Percentiles rank a stretch among this genome's conserved stretches.
Conservation (phyloP, 495 filamentous ascomycete species). For the Cladorrhinum samala region DNA sequence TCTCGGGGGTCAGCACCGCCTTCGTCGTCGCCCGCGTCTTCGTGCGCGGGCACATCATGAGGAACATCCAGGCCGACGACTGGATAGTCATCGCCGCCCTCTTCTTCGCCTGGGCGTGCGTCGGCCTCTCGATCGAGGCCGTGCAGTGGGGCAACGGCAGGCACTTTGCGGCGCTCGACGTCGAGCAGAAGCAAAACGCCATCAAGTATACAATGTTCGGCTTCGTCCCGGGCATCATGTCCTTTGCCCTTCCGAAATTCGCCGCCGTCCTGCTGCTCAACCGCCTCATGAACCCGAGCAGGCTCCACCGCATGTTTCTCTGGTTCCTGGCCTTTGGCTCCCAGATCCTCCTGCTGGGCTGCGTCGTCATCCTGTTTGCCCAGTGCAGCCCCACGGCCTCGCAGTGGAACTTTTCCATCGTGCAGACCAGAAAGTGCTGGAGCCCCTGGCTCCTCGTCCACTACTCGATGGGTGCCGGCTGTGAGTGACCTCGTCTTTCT, state of each 20-base stretch:
- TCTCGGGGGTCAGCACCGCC: constrained; percentile 15
- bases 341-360: constrained; percentile 23
- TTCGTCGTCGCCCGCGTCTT: constrained; percentile 27
- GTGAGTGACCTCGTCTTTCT: constrained; percentile 30
- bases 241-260: constrained; percentile 39
- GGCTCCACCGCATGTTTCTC: constrained; percentile 24
- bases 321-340: constrained; percentile 30
- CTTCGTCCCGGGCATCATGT: constrained; percentile 36
- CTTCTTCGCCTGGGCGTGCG: constrained; percentile 2
- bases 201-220: constrained; percentile 30
- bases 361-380: constrained; percentile 35
- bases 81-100: not conserved
- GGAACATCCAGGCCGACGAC: constrained; percentile 23
- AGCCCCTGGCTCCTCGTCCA: constrained; percentile 31
- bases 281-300: constrained; percentile 31
- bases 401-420: constrained; percentile 35
- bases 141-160: constrained; percentile 18
- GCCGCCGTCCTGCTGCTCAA: constrained; percentile 39
- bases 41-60: constrained; percentile 11
- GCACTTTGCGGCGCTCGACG: constrained; percentile 23
- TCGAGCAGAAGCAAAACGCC: constrained; percentile 21
- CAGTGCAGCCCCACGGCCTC: constrained; percentile 37
- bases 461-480: constrained; percentile 35
- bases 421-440: constrained; percentile 25
- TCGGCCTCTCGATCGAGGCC: constrained; percentile 4